phyloP scores from a whole-genome alignment of 805 yeast species.

The Torulaspora maleeae region DNA sequence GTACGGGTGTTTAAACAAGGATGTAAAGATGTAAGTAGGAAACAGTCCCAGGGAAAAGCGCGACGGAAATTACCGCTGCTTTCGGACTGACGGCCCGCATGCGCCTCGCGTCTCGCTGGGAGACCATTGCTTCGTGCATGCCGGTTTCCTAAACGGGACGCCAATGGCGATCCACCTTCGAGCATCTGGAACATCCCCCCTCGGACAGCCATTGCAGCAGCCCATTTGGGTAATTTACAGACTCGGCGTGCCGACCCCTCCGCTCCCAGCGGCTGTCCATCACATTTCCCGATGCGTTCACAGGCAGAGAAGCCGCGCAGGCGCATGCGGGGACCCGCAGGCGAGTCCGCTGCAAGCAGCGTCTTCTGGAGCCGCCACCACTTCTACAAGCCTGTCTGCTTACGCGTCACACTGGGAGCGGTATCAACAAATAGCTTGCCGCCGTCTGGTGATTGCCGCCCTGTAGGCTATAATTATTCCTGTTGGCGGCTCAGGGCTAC shows the following conservation, averaged over 20 bases:
- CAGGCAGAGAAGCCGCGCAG: neutral
- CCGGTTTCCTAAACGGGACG: neutral
- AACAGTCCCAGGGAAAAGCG: neutral
- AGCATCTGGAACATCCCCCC: neutral
- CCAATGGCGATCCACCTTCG: constrained; percentile 4
- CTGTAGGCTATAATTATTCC: no score
- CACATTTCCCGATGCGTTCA: neutral
- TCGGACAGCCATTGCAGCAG: neutral
- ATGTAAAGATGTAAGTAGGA: neutral
- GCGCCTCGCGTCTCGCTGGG: neutral
- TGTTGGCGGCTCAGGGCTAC: no score
- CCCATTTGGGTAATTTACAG: neutral
- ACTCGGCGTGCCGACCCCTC: neutral
- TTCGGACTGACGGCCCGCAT: neutral
- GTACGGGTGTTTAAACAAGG: neutral
- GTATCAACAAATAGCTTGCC: no score
- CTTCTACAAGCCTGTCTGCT: no score
- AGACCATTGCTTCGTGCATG: neutral
- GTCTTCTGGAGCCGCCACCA: no score
- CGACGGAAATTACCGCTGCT: no score
- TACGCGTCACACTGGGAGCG: no score
- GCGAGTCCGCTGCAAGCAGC: neutral
- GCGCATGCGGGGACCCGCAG: neutral
- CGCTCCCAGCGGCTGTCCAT: neutral
- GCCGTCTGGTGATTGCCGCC: no score